These are phyloP conservation scores for Cardamine occulta DNA, from an alignment of 345 rosid species.

Conservation along the genomic window DNA sequence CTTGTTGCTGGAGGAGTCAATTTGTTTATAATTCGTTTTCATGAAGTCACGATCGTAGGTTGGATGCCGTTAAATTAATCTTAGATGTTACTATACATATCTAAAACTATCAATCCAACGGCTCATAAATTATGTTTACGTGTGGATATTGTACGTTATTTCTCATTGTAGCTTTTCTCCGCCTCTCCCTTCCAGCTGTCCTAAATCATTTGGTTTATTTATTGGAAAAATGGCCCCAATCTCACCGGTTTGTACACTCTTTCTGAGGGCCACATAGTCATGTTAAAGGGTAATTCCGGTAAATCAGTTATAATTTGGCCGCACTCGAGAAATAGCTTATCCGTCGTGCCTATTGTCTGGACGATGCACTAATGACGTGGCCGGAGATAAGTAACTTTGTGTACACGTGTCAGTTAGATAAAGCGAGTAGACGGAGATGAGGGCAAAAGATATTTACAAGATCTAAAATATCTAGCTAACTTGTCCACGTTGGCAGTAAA, in stretches of 20 bases:
- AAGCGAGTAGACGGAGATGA: constrained; percentile 23
- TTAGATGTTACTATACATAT: not conserved
- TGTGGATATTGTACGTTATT: not conserved
- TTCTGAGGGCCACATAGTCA: not conserved
- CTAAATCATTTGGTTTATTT: not conserved
- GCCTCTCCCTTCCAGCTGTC: constrained; percentile 49
- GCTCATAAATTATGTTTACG: not conserved
- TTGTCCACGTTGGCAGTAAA: constrained; percentile 70
- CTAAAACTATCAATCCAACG: constrained; percentile 25
- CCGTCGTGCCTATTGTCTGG: not conserved
- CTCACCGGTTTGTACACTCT: not conserved
- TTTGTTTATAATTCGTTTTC: not conserved
- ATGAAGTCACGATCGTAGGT: not conserved
- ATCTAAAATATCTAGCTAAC: constrained; percentile 58
- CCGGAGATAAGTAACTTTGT: not conserved
- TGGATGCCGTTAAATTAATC: constrained; percentile 9
- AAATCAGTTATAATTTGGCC: constrained; percentile 34
- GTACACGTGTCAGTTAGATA: constrained; percentile 16
- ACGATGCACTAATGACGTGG: constrained; percentile 28
- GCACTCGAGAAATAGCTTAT: not conserved
- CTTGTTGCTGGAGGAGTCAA: not conserved
- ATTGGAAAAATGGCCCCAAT: not conserved
- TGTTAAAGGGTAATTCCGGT: constrained; percentile 24
- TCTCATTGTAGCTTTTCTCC: constrained; percentile 16
- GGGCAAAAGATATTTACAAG: constrained; percentile 51